A percentile compares a stretch with the other conserved stretches of the same genome.
Evolutionary conservation across 1,139 yeast species (phyloP).

Genomic region (Saccharomyces hybrid): DNA sequence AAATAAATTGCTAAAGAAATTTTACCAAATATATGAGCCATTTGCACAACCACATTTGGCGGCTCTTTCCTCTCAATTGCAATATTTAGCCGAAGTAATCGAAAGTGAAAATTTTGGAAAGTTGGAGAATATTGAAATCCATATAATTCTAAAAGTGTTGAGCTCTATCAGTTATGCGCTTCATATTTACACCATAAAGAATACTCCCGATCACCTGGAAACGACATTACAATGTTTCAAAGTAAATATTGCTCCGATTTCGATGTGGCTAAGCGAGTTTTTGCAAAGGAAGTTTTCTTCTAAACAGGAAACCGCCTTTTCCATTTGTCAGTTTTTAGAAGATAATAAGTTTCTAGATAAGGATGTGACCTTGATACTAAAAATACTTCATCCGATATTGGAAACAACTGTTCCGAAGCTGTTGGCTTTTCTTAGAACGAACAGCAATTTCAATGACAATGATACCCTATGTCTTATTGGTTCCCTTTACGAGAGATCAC

Average conservation of each 20-base stretch:
- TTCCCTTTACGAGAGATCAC: not conserved
- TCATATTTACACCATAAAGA: not conserved
- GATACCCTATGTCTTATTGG: not conserved
- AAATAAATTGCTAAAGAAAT: not conserved
- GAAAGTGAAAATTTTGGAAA: not conserved
- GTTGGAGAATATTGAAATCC: not conserved
- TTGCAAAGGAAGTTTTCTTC: not conserved
- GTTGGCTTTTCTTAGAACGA: not conserved
- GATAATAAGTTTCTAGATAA: not conserved
- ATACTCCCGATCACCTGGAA: not conserved
- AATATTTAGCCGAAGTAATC: not conserved
- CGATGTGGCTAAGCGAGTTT: not conserved
- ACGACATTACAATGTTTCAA: not conserved
- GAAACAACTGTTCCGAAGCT: not conserved
- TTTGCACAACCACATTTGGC: not conserved
- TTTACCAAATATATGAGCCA: not conserved
- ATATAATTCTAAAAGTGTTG: not conserved
- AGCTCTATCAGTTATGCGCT: not conserved
- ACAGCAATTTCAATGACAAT: not conserved
- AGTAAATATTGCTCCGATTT: not conserved
- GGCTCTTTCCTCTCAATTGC: constrained; percentile 1
- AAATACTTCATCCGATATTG: not conserved
- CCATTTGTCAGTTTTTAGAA: not conserved
- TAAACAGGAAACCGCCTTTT: not conserved
- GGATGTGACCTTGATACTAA: not conserved